Evolutionary conservation across 768 basidiomycete genomes (phyloP).

Genomic region (Serendipita vermifera): DNA sequence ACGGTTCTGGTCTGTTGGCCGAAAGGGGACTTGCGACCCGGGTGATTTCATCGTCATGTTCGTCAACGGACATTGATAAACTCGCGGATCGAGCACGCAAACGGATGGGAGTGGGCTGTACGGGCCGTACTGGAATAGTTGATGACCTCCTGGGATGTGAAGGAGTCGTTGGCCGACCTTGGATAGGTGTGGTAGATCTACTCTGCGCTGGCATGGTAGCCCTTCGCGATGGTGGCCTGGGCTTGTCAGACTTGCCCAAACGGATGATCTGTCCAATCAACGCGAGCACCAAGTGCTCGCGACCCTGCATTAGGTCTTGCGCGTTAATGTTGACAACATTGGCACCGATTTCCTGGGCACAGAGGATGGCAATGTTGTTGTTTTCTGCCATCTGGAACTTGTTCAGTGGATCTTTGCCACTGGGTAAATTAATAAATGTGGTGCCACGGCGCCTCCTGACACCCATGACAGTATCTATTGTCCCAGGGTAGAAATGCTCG

Average conservation of each 20-base stretch:
- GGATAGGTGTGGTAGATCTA: slow-evolving; percentile 95
- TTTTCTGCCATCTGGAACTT: slow-evolving; percentile 99
- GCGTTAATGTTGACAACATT: slow-evolving; percentile 98
- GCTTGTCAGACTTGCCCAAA: slow-evolving; percentile 36
- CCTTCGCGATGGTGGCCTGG: slow-evolving; percentile 42
- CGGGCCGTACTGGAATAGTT: slow-evolving; percentile 94
- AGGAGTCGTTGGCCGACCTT: slow-evolving; percentile 88
- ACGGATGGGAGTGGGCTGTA: too few relatives aligned
- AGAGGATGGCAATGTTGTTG: slow-evolving; percentile 98
- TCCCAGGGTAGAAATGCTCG: slow-evolving; percentile 98
- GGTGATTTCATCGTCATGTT: slow-evolving; percentile 47
- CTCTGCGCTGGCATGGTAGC: slow-evolving; percentile 86
- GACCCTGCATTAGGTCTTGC: slow-evolving; percentile 78
- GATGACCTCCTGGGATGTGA: slow-evolving; percentile 96
- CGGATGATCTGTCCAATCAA: slow-evolving; percentile 99
- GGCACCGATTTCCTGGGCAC: slow-evolving; percentile 94
- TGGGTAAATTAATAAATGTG: slow-evolving; percentile 90
- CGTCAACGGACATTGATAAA: slow-evolving; percentile 97
- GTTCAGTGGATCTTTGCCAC: slow-evolving; percentile 69
- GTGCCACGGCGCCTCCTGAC: slow-evolving; percentile 23
- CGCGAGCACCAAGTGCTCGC: slow-evolving; percentile 93
- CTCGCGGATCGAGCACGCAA: too few relatives aligned
- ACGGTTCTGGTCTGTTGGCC: slow-evolving; percentile 84
- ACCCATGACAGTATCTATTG: slow-evolving; percentile 52
- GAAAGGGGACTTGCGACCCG: slow-evolving; percentile 19